phyloP scores from a whole-genome alignment of 164 flowering plant species.

The Paratinospora sagittata region DNA sequence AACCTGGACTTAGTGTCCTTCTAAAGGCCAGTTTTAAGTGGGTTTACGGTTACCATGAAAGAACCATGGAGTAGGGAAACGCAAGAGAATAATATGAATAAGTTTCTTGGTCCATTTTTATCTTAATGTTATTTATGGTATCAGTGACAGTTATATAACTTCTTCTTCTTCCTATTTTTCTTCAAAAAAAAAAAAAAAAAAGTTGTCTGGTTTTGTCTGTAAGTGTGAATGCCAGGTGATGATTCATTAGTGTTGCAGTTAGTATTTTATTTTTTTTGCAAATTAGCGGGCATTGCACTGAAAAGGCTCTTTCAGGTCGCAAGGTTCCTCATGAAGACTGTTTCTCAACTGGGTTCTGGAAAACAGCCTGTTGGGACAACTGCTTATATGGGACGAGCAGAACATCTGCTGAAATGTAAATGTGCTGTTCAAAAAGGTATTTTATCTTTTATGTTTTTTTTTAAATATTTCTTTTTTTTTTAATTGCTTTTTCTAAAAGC shows the following conservation, averaged over 20 bases:
- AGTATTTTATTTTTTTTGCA: neutral
- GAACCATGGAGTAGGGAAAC: too few species aligned
- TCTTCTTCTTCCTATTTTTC: too few species aligned
- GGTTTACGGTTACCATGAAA: too few species aligned
- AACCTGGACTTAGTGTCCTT: too few species aligned
- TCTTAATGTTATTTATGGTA: too few species aligned
- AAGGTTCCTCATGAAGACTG: conserved; percentile 90
- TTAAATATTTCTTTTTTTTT: neutral
- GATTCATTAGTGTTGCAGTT: too few species aligned
- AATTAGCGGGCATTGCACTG: conserved; percentile 9
- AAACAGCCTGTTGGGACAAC: conserved; percentile 75
- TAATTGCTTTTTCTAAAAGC: neutral
- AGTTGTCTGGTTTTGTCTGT: too few species aligned
- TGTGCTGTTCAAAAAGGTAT: conserved; percentile 59
- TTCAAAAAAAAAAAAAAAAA: too few species aligned
- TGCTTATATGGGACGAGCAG: conserved; percentile 61
- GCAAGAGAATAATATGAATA: too few species aligned
- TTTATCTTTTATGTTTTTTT: neutral
- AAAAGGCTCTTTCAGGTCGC: conserved; percentile 58
- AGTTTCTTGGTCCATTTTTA: neutral
- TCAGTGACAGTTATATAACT: too few species aligned
- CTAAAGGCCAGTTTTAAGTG: too few species aligned
- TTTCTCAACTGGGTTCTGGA: conserved; percentile 74
- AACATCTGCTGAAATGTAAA: conserved; percentile 60
- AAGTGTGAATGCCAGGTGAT: too few species aligned